Percentiles rank a stretch among this genome's conserved stretches.
phyloP scores from a whole-genome alignment of 2,329 filamentous ascomycete species.

The Claviceps humidiphila region DNA sequence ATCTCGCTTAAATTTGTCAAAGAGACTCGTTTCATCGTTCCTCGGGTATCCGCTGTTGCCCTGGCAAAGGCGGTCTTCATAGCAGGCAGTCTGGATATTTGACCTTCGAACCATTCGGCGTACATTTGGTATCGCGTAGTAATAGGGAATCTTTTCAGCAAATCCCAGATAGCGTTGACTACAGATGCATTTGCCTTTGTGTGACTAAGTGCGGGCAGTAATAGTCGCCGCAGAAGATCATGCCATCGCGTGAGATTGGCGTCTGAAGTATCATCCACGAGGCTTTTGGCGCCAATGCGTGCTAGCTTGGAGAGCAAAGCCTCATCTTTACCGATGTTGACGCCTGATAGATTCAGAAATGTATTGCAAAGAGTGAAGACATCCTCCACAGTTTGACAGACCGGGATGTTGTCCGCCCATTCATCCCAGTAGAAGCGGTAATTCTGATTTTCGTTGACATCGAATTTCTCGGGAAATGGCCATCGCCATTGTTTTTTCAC shows the following conservation, averaged over 20 bases:
- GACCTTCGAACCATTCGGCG: conserved; percentile 79
- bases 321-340: conserved; percentile 78
- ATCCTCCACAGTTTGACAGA: conserved; percentile 84
- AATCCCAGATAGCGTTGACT: conserved; percentile 74
- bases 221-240: conserved; percentile 65
- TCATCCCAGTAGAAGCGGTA: conserved; percentile 97
- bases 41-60: conserved; percentile 65
- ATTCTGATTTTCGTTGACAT: conserved; percentile 60
- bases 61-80: conserved; percentile 68
- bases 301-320: conserved; percentile 67
- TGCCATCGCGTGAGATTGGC: conserved; percentile 69
- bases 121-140: conserved; percentile 77
- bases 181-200: conserved; percentile 72
- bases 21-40: conserved; percentile 79
- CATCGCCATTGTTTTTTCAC: conserved; percentile 63
- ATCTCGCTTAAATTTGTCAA: conserved; percentile 77
- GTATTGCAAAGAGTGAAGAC: conserved; percentile 77
- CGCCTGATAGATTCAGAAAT: conserved; percentile 71
- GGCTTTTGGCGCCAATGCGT: conserved; percentile 68
- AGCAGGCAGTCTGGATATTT: conserved; percentile 61
- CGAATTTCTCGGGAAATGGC: conserved; percentile 68
- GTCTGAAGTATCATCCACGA: conserved; percentile 55
- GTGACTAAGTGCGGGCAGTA: conserved; percentile 81
- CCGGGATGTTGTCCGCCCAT: conserved; percentile 84
- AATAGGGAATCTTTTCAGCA: conserved; percentile 67